Conservation (phyloP, 345 rosid genomes). For the Kandelia obovata region DNA sequence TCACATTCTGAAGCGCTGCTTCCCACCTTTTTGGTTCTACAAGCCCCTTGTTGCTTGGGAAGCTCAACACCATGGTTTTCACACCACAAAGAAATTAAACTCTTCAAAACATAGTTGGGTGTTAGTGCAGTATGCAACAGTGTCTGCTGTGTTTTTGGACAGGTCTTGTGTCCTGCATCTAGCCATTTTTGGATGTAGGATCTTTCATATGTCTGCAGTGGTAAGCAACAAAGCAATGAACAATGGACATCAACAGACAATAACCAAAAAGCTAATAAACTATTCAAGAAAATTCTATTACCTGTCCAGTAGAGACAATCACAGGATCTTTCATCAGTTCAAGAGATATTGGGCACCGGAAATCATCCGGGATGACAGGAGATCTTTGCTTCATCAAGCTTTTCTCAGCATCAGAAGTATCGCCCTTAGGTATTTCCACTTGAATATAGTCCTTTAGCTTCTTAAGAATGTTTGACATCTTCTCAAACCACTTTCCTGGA, state of each 20-base stretch:
- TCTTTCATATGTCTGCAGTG: constrained; percentile 91
- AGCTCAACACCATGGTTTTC: constrained; percentile 92
- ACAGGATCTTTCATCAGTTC: constrained; percentile 99
- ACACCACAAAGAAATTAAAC: constrained; percentile 92
- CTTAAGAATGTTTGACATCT: constrained; percentile 61
- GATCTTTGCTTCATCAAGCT: constrained; percentile 61
- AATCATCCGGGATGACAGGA: constrained; percentile 95
- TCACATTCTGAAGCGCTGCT: constrained; percentile 77
- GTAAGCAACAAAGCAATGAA: constrained; percentile 18
- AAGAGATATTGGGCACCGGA: constrained; percentile 96
- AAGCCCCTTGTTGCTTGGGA: constrained; percentile 68
- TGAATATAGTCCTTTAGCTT: constrained; percentile 60
- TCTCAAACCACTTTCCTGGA: constrained; percentile 56
- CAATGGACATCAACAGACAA: constrained; percentile 7
- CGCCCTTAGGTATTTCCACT: constrained; percentile 52
- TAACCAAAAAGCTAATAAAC: neutral
- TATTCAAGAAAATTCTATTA: constrained; percentile 14
- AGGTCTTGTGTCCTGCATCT: constrained; percentile 90
- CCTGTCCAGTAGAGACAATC: constrained; percentile 98
- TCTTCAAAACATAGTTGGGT: constrained; percentile 87
- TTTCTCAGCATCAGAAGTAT: constrained; percentile 43
- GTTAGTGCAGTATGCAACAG: constrained; percentile 79
- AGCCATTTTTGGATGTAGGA: constrained; percentile 95
- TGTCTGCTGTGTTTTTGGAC: constrained; percentile 98
- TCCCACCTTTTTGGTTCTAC: constrained; percentile 50